Evolutionary conservation across 345 rosid species (phyloP).

Genomic region (Eucalyptus rudis): DNA sequence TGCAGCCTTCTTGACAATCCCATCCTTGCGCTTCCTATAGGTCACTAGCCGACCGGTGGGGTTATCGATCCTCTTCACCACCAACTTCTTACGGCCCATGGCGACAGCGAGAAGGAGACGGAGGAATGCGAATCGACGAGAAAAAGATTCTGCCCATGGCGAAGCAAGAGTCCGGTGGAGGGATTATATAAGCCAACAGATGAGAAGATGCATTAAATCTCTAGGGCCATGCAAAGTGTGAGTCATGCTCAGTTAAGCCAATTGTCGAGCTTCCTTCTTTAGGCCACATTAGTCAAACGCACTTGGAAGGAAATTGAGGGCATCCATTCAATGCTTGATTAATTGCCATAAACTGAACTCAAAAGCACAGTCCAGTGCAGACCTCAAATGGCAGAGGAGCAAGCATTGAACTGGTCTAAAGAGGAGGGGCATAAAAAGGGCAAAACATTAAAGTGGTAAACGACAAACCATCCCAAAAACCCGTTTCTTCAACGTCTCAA

Average conservation of each 20-base stretch:
- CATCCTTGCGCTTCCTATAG: constrained; percentile 11
- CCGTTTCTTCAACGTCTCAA: rapidly evolving
- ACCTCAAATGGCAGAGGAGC: neutral
- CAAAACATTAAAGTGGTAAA: neutral
- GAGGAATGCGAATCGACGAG: neutral
- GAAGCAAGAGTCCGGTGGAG: neutral
- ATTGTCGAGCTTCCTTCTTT: neutral
- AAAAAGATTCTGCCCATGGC: neutral
- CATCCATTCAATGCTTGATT: neutral
- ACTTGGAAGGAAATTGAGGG: neutral
- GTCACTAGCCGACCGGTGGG: neutral
- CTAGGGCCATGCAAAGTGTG: neutral
- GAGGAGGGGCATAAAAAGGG: neutral
- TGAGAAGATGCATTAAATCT: neutral
- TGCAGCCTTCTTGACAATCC: constrained; percentile 9
- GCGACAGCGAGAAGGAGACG: neutral
- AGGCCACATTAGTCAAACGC: neutral
- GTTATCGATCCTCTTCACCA: neutral
- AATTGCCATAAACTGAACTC: neutral
- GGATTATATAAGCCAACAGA: neutral
- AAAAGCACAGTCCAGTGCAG: neutral
- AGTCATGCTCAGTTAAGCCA: neutral
- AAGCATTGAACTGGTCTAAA: neutral
- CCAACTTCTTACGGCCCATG: constrained; percentile 1
- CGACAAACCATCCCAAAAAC: neutral